Conservation (phyloP, 257 asterid genomes). For the Nicotiana paniculata region DNA sequence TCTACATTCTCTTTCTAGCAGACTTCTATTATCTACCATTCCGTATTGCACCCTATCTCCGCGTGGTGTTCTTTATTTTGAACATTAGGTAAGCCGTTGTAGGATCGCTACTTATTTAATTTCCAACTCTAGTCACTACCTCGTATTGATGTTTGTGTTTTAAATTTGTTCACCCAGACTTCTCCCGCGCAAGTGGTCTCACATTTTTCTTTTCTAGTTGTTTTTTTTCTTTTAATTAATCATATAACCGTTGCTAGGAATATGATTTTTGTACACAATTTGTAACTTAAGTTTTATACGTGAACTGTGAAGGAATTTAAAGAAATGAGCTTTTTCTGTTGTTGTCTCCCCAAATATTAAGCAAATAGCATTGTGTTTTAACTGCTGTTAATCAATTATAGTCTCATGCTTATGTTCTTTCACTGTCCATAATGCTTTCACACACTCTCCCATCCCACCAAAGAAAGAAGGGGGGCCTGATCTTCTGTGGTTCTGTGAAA, state of each 20-base stretch:
- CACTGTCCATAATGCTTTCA: background rate
- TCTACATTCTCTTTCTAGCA: conserved; percentile 58
- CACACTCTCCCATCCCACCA: background rate
- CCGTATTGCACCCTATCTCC: conserved; percentile 78
- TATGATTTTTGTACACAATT: background rate
- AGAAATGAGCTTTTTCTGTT: background rate
- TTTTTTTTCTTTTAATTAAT: background rate
- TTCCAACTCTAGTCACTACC: background rate
- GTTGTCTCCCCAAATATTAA: background rate
- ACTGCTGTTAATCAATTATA: background rate
- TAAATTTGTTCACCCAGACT: background rate
- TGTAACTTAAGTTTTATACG: background rate
- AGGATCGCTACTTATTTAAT: background rate
- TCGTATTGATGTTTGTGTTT: background rate
- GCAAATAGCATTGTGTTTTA: background rate
- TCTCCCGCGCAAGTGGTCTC: background rate
- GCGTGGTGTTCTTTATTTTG: conserved; percentile 68
- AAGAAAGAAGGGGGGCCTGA: background rate
- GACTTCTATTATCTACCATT: conserved; percentile 64
- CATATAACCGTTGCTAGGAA: background rate
- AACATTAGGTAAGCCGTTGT: conserved; percentile 49
- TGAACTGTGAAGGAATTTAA: conserved; percentile 2
- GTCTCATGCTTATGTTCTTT: background rate
- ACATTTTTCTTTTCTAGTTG: background rate
- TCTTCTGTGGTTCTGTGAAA: background rate